These are phyloP conservation scores for Adansonia grandidieri DNA, from an alignment of 441 rosid genomes.

Conservation along the genomic window DNA sequence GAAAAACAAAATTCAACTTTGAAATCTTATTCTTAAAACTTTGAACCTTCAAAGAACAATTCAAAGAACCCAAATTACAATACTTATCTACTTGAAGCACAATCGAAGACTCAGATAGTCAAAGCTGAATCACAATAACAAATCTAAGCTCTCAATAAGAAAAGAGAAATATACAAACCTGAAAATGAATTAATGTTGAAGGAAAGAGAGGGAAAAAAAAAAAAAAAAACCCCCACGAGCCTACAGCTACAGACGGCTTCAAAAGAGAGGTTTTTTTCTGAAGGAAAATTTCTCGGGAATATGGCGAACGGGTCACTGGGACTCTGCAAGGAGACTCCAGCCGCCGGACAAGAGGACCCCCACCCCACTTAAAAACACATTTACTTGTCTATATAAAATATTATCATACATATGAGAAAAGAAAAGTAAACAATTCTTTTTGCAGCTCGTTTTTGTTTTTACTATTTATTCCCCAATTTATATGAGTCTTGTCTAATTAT, in stretches of 20 bases:
- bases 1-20: conserved; percentile 3
- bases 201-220: not conserved
- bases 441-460: not conserved
- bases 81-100: not conserved
- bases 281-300: conserved; percentile 3
- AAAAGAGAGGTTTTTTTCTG: not conserved
- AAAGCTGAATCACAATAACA: conserved; percentile 16
- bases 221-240: conserved; percentile 14
- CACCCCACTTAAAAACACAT: not conserved
- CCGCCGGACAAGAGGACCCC: not conserved
- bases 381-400: not conserved
- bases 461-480: not conserved
- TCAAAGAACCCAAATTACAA: not conserved
- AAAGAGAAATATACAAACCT: conserved; percentile 18
- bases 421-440: not conserved
- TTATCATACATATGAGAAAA: not conserved
- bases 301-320: conserved; percentile 15
- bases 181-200: conserved; percentile 15
- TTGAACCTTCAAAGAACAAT: conserved; percentile 20
- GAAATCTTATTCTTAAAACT: not conserved
- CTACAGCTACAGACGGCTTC: not conserved
- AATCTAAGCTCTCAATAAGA: not conserved
- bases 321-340: conserved; percentile 6
- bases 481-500: not conserved
- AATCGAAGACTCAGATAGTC: conserved; percentile 27